phyloP scores from a whole-genome alignment of 352 stramenopile species.

The Phytophthora parvispora region DNA sequence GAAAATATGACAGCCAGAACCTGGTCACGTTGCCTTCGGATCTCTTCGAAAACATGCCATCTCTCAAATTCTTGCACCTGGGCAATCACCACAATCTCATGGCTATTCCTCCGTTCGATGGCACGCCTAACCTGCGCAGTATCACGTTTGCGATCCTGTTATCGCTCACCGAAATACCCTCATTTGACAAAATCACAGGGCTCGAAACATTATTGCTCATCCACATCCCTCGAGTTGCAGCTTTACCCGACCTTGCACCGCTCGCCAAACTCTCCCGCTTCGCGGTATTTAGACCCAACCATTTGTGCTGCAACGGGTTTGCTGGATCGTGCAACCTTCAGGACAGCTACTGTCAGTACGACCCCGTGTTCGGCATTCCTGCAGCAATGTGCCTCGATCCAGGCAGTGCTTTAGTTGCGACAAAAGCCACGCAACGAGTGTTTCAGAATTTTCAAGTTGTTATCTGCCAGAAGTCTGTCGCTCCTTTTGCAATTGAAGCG shows the following conservation, averaged over 20 bases:
- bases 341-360: slow-evolving; percentile 15
- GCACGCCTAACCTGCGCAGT: slow-evolving; percentile 26
- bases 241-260: slow-evolving; percentile 22
- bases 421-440: slow-evolving; percentile 2
- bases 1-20: slow-evolving; percentile 31
- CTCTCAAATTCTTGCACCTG: slow-evolving; percentile 29
- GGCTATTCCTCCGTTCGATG: slow-evolving; percentile 15
- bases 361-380: slow-evolving; percentile 11
- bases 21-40: slow-evolving; percentile 13
- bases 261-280: slow-evolving; percentile 21
- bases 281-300: slow-evolving; percentile 19
- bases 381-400: slow-evolving; percentile 10
- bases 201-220: slow-evolving; percentile 22
- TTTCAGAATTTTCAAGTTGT: slow-evolving; percentile 15
- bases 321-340: slow-evolving; percentile 17
- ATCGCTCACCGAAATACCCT: slow-evolving; percentile 17
- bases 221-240: slow-evolving; percentile 13
- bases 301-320: slow-evolving; percentile 39
- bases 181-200: slow-evolving; percentile 14
- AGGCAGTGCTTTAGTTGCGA: slow-evolving; percentile 15
- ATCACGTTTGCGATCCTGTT: slow-evolving; percentile 20
- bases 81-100: slow-evolving; percentile 22
- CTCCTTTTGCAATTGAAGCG: slow-evolving; percentile 11
- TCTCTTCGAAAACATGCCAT: slow-evolving; percentile 29
- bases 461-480: slow-evolving; percentile 16